Conservation (phyloP, 306 rosid species). For the Acacia melanoxylon region DNA sequence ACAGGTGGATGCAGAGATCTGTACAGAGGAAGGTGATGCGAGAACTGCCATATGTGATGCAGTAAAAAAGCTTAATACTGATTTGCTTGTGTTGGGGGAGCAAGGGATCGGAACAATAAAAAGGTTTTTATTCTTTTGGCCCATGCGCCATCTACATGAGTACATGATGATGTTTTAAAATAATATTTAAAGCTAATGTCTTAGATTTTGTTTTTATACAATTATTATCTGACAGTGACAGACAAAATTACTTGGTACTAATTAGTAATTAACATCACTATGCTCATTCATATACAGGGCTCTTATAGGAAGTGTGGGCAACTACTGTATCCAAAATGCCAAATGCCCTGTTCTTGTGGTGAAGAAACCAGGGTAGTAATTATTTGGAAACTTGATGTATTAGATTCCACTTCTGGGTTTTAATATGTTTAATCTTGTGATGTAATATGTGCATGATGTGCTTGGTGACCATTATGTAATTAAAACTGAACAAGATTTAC, state of each 20-base stretch:
- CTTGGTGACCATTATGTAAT: neutral
- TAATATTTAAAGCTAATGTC: neutral
- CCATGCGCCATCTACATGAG: neutral
- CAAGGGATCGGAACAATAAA: slow-evolving; percentile 40
- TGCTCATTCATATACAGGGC: slow-evolving; percentile 36
- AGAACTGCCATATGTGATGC: slow-evolving; percentile 42
- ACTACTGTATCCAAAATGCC: slow-evolving; percentile 55
- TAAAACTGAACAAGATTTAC: neutral
- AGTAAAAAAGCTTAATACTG: slow-evolving; percentile 42
- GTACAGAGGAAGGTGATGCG: slow-evolving; percentile 51
- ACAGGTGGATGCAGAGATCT: slow-evolving; percentile 42
- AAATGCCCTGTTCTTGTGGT: slow-evolving; percentile 60
- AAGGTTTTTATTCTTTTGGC: slow-evolving; percentile 31
- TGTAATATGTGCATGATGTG: neutral
- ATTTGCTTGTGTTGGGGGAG: slow-evolving; percentile 48
- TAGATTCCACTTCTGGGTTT: neutral
- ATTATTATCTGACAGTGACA: neutral
- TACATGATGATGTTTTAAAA: neutral
- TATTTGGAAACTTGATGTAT: neutral
- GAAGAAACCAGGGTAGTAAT: slow-evolving; percentile 42
- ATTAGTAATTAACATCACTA: neutral
- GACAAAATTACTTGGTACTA: neutral
- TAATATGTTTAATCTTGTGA: neutral
- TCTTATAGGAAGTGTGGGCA: slow-evolving; percentile 56
- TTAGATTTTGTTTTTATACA: neutral